A percentile compares a stretch with the other conserved stretches of the same genome.
These are phyloP conservation scores for Akanthomyces lecanii DNA, from an alignment of 2,329 filamentous ascomycete genomes.

Conservation along the genomic window DNA sequence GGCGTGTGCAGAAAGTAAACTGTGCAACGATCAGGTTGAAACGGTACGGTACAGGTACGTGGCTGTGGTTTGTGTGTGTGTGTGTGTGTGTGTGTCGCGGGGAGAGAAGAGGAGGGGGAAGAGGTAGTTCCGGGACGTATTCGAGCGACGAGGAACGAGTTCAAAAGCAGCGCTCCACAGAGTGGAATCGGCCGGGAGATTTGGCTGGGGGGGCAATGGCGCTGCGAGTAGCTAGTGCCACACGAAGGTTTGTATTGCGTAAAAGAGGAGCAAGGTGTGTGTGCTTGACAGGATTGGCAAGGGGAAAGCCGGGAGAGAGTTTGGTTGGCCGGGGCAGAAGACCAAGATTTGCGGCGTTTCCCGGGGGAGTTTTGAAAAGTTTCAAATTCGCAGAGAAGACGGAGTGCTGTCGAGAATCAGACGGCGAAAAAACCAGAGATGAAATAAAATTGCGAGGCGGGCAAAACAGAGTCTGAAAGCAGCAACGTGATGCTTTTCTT, in stretches of 20 bases:
- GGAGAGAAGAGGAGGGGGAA: neutral
- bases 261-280: conserved; percentile 5
- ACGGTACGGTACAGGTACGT: conserved; percentile 11
- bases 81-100: neutral
- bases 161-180: conserved; percentile 13
- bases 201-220: conserved; percentile 3
- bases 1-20: conserved; percentile 10
- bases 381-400: neutral
- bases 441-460: conserved; percentile 14
- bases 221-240: conserved; percentile 10
- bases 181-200: conserved; percentile 19
- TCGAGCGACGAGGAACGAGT: conserved; percentile 9
- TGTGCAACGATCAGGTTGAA: conserved; percentile 13
- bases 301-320: conserved; percentile 6
- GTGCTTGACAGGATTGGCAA: neutral
- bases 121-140: conserved; percentile 16
- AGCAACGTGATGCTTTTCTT: conserved; percentile 13
- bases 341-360: neutral
- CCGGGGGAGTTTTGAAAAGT: neutral
- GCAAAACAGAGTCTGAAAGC: conserved; percentile 1
- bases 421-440: neutral
- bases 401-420: neutral
- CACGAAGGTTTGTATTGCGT: conserved; percentile 17
- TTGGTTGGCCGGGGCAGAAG: neutral
- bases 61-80: neutral